Conservation (phyloP, 306 rosid genomes). For the Abrus pulchellus region DNA sequence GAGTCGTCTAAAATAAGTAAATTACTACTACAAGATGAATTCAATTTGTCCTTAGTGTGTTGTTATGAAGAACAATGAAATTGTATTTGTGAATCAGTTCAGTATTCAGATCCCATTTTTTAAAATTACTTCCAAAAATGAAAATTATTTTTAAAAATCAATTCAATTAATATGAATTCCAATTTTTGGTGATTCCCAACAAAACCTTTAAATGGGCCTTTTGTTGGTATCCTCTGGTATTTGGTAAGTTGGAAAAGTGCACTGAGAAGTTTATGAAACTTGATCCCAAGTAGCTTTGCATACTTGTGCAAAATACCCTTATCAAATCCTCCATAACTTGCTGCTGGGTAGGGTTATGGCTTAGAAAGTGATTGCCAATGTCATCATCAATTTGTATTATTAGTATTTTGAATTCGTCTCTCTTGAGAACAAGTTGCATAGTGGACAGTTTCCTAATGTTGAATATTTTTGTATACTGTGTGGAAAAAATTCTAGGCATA, state of each 20-base stretch:
- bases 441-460: slow-evolving; percentile 4
- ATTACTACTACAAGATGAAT: background rate
- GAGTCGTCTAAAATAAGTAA: background rate
- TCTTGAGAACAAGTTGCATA: slow-evolving; percentile 7
- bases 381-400: background rate
- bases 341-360: slow-evolving; percentile 21
- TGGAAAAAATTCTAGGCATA: slow-evolving; percentile 16
- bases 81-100: slow-evolving; percentile 20
- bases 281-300: slow-evolving; percentile 6
- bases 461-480: background rate
- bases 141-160: slow-evolving; percentile 7
- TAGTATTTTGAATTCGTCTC: background rate
- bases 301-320: background rate
- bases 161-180: background rate
- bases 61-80: background rate
- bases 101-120: background rate
- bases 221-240: slow-evolving; percentile 9
- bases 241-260: background rate
- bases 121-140: background rate
- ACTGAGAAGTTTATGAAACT: background rate
- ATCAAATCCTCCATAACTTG: slow-evolving; percentile 32
- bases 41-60: background rate
- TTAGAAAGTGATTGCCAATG: slow-evolving; percentile 23
- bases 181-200: slow-evolving; percentile 3
- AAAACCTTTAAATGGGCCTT: background rate